phyloP scores from a whole-genome alignment of 257 asterid genomes.

The Solanum ahanhuiri region DNA sequence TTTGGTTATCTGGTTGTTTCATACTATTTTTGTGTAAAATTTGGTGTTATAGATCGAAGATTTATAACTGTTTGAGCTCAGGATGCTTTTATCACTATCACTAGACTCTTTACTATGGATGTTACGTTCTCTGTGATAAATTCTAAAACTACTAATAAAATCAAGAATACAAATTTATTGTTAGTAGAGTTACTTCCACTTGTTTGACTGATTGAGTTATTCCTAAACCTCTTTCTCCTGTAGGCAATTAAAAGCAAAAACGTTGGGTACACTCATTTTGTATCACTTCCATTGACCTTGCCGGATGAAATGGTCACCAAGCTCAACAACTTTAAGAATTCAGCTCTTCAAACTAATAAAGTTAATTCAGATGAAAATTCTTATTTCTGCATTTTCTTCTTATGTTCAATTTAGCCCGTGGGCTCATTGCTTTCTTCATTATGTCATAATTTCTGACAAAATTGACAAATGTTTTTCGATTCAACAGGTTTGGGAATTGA shows the following conservation, averaged over 20 bases:
- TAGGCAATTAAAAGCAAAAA: slow-evolving; percentile 66
- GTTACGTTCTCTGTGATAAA: background rate
- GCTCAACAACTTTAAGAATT: slow-evolving; percentile 58
- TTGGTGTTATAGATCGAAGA: background rate
- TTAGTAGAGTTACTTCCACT: background rate
- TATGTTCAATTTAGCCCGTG: background rate
- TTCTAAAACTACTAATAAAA: background rate
- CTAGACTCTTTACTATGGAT: background rate
- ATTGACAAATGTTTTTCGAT: slow-evolving; percentile 2
- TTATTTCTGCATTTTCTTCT: background rate
- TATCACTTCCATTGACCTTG: slow-evolving; percentile 86
- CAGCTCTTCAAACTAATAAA: slow-evolving; percentile 39
- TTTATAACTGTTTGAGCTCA: background rate
- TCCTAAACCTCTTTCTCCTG: background rate
- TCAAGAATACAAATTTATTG: background rate
- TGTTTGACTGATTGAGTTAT: background rate
- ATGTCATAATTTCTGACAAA: background rate
- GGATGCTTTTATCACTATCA: background rate
- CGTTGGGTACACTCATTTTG: slow-evolving; percentile 77
- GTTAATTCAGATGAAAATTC: background rate
- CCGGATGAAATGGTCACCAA: slow-evolving; percentile 54
- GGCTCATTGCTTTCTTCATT: background rate
- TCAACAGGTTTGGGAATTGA: slow-evolving; percentile 63
- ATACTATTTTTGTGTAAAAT: background rate
- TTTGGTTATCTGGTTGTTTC: background rate